Conservation (phyloP, 2,329 filamentous ascomycete species). For the Ophiostoma himal-ulmi region DNA sequence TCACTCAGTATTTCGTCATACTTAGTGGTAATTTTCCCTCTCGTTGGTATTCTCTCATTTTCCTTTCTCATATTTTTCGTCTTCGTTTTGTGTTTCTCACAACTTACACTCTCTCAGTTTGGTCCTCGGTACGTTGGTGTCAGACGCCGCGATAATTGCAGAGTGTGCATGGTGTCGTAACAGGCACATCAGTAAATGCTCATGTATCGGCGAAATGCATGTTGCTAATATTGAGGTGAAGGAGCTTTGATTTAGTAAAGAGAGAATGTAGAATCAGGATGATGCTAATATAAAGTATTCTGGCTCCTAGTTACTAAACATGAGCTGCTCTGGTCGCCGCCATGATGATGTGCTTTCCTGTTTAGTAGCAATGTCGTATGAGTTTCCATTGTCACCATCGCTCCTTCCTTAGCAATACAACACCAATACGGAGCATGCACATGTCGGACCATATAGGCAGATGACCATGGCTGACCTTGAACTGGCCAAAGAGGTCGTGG, state of each 20-base stretch:
- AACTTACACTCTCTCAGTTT: not conserved
- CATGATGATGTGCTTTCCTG: not conserved
- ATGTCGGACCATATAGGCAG: not conserved
- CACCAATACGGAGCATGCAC: not conserved
- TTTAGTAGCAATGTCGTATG: not conserved
- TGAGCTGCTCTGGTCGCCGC: not conserved
- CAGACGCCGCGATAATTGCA: not conserved
- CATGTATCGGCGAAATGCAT: not conserved
- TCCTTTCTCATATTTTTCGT: not conserved
- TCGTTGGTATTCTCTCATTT: not conserved
- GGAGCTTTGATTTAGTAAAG: not conserved
- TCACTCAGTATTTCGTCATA: not conserved
- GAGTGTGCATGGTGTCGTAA: not conserved
- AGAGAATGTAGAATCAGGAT: not conserved
- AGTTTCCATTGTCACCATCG: not conserved
- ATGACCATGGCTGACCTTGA: not conserved
- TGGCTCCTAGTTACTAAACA: too few relatives aligned
- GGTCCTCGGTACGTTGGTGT: not conserved
- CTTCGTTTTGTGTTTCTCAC: not conserved
- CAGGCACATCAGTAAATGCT: not conserved
- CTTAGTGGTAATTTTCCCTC: not conserved
- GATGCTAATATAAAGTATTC: not conserved
- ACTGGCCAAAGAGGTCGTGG: not conserved
- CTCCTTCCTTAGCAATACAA: constrained; percentile 2
- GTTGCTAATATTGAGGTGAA: not conserved